phyloP scores from a whole-genome alignment of 148 eudicot species.

The Rhododendron mucronatum region DNA sequence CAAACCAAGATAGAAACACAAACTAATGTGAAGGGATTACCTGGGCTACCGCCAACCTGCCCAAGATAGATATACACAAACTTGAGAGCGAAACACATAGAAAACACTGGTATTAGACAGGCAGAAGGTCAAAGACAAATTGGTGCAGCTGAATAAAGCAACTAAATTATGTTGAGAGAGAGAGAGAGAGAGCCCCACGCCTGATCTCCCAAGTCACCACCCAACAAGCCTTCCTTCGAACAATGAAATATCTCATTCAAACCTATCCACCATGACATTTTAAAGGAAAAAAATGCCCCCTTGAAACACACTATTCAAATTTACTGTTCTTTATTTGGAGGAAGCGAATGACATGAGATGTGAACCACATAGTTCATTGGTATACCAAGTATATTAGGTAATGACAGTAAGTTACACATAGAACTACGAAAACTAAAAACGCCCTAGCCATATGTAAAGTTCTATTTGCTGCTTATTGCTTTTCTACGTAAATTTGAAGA shows the following conservation, averaged over 20 bases:
- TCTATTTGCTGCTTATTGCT: no score
- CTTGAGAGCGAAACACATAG: not conserved
- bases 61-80: conserved; percentile 11
- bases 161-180: not conserved
- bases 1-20: no score
- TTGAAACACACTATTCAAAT: no score
- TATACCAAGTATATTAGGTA: no score
- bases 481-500: no score
- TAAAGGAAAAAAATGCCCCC: no score
- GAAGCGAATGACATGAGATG: no score
- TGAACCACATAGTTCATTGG: no score
- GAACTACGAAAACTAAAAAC: no score
- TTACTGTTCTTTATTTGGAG: no score
- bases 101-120: not conserved
- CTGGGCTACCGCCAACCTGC: conserved; percentile 71
- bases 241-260: not conserved
- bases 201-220: not conserved
- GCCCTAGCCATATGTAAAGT: no score
- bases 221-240: not conserved
- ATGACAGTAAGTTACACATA: no score
- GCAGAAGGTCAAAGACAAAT: not conserved
- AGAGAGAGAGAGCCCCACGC: not conserved
- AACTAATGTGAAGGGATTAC: conserved; percentile 56
- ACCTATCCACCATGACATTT: not conserved
- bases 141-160: not conserved